Percentiles rank a stretch among this genome's conserved stretches.
Evolutionary conservation across 2,329 filamentous ascomycete genomes (phyloP).

Genomic region (Verruconis gallopava): DNA sequence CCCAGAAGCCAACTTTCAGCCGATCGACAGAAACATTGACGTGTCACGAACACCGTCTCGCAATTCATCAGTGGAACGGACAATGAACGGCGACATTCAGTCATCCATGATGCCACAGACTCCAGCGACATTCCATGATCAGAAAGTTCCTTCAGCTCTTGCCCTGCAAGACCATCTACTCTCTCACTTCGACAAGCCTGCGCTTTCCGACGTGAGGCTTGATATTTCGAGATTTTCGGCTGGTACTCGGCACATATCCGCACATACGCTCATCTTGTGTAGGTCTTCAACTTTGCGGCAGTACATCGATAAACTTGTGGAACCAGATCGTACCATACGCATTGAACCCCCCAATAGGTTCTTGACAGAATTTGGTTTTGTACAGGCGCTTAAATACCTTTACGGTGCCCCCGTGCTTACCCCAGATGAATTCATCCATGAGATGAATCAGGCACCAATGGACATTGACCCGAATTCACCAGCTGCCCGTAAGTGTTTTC

Average conservation of each 20-base stretch:
- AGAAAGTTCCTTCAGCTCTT: not conserved
- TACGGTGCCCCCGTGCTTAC: constrained; percentile 8
- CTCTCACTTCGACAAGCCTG: constrained; percentile 16
- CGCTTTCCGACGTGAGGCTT: constrained; percentile 20
- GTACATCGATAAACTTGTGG: not conserved
- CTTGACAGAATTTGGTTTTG: constrained; percentile 4
- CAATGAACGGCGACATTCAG: not conserved
- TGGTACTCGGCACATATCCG: not conserved
- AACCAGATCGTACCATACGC: not conserved
- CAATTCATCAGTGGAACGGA: not conserved
- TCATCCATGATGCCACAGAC: not conserved
- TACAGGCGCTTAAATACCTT: not conserved
- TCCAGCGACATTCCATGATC: not conserved
- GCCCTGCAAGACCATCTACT: constrained; percentile 18
- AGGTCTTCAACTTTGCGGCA: constrained; percentile 3
- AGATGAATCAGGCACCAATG: not conserved
- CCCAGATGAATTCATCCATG: not conserved
- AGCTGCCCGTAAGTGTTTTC: no score
- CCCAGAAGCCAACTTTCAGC: constrained; percentile 2
- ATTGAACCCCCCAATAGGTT: not conserved
- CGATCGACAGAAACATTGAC: no score
- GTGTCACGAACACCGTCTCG: not conserved
- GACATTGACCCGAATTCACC: not conserved
- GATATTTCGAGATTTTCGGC: constrained; percentile 12
- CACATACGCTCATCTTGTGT: constrained; percentile 3